phyloP scores from a whole-genome alignment of 192 early-diverging fungal species.

The Coemansia sp. region DNA sequence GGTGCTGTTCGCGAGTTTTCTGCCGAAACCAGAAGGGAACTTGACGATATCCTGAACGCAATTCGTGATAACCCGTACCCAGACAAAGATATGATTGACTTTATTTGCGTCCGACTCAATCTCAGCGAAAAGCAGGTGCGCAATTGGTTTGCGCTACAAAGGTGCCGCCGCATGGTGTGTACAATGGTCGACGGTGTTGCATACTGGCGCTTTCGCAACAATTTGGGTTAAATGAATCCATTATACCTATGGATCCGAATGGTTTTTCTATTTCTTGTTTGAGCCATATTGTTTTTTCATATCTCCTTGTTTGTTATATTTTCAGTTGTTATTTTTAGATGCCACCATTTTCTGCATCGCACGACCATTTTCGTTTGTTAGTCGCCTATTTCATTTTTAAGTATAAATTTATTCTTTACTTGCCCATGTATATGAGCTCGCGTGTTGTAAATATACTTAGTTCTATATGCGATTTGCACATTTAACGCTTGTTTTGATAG shows the following conservation, averaged over 20 bases:
- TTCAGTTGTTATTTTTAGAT: no score
- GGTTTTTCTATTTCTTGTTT: neutral
- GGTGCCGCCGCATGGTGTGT: conserved; percentile 30
- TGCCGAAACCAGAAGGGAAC: conserved; percentile 19
- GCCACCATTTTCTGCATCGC: no score
- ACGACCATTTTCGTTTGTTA: no score
- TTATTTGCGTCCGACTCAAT: conserved; percentile 10
- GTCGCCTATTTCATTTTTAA: no score
- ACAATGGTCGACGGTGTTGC: conserved; percentile 12
- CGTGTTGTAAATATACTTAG: no score
- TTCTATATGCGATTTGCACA: no score
- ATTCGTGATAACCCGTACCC: conserved; percentile 42
- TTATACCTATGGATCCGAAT: neutral
- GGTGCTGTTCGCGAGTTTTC: conserved; percentile 8
- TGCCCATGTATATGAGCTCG: no score
- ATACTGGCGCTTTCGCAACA: conserved; percentile 32
- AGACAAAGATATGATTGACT: conserved; percentile 6
- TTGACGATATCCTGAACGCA: conserved; percentile 16
- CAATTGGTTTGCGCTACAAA: conserved; percentile 50
- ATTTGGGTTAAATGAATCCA: neutral
- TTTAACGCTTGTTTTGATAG: no score
- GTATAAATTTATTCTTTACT: no score
- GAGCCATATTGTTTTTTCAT: neutral
- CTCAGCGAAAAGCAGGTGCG: conserved; percentile 37
- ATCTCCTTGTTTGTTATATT: no score